These are phyloP conservation scores for Syzygium grande DNA, from an alignment of 345 rosid genomes.

Conservation along the genomic window DNA sequence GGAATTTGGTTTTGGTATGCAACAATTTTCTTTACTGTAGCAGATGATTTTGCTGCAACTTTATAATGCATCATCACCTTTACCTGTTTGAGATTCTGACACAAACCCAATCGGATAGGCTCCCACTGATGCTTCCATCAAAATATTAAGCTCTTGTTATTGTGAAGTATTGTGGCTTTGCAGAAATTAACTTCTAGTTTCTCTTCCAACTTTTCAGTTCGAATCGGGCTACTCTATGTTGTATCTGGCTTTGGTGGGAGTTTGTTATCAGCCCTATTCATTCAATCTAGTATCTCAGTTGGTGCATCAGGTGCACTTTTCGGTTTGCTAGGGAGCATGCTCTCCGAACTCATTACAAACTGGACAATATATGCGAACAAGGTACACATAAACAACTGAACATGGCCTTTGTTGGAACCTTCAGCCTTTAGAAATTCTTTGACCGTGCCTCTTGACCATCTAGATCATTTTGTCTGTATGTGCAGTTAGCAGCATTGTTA, in stretches of 20 bases:
- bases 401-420: not conserved
- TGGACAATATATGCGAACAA: conserved; percentile 93
- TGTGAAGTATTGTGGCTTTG: not conserved
- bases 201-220: conserved; percentile 38
- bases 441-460: not conserved
- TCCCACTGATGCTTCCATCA: not conserved
- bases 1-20: conserved; percentile 85
- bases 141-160: not conserved
- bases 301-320: conserved; percentile 99
- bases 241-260: conserved; percentile 92
- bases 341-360: conserved; percentile 86
- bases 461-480: conserved; percentile 5
- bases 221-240: conserved; percentile 75
- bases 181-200: not conserved
- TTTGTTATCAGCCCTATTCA: conserved; percentile 74
- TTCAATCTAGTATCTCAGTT: conserved; percentile 72
- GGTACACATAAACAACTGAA: conserved; percentile 25
- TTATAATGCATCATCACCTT: not conserved
- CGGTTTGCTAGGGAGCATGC: conserved; percentile 94
- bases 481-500: conserved; percentile 79
- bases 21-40: not conserved
- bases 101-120: not conserved
- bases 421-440: not conserved
- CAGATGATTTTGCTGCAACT: not conserved
- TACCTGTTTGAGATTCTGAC: not conserved